Evolutionary conservation across 2,329 filamentous ascomycete genomes (phyloP).

Genomic region (Colletotrichum sojae): DNA sequence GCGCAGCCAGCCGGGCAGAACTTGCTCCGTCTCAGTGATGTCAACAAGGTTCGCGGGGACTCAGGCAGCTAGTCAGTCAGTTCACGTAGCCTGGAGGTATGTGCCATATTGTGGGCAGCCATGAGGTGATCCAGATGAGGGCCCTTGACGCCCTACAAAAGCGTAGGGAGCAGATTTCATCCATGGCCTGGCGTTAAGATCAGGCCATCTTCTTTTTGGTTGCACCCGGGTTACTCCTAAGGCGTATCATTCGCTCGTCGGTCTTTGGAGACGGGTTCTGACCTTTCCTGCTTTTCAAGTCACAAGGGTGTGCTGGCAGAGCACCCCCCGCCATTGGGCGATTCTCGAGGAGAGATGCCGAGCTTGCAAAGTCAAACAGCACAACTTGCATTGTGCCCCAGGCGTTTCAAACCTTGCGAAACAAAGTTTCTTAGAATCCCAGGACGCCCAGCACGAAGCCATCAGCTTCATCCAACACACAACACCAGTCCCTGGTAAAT

Average conservation of each 20-base stretch:
- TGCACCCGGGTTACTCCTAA: background rate
- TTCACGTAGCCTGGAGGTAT: background rate
- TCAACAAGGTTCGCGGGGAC: background rate
- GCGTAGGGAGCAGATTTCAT: background rate
- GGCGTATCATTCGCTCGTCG: background rate
- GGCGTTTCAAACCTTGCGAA: too few species aligned
- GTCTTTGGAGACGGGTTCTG: conserved; percentile 10
- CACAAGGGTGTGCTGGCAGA: background rate
- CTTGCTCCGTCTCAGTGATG: background rate
- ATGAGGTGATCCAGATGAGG: background rate
- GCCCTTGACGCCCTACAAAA: background rate
- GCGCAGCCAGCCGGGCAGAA: background rate
- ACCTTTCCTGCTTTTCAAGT: background rate
- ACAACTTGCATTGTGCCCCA: too few species aligned
- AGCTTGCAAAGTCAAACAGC: too few species aligned
- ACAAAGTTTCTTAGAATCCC: too few species aligned
- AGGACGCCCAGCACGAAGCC: too few species aligned
- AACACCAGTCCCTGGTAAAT: too few species aligned
- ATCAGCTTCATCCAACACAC: too few species aligned
- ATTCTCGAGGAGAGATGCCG: background rate
- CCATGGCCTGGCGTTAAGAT: background rate
- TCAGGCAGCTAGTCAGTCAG: conserved; percentile 14
- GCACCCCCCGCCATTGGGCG: background rate
- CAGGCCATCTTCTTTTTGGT: background rate
- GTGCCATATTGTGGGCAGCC: background rate